These are phyloP conservation scores for Penicillium argentinense DNA, from an alignment of 495 filamentous ascomycete species.

Conservation along the genomic window DNA sequence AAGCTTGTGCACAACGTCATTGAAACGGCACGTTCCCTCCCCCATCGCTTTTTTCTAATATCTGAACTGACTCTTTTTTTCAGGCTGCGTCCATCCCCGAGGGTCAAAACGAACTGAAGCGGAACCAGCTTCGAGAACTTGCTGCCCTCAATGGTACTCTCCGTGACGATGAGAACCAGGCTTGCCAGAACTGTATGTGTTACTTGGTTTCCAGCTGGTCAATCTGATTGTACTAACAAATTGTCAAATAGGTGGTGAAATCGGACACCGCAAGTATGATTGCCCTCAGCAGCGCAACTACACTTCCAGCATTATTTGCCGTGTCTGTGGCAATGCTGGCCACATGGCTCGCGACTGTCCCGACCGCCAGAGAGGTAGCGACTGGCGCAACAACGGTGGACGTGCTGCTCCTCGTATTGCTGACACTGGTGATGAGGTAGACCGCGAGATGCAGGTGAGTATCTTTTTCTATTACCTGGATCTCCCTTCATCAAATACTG, in stretches of 20 bases:
- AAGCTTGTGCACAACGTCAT: conserved; percentile 96
- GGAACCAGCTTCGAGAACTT: conserved; percentile 95
- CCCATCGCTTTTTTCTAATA: not conserved
- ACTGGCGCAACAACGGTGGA: conserved; percentile 76
- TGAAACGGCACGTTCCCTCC: conserved; percentile 75
- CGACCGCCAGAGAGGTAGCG: conserved; percentile 82
- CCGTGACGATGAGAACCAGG: conserved; percentile 98
- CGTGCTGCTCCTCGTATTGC: conserved; percentile 59
- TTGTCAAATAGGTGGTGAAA: conserved; percentile 71
- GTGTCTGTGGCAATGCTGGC: conserved; percentile 92
- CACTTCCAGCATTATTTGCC: conserved; percentile 98
- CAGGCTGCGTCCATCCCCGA: conserved; percentile 98
- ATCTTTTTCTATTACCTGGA: conserved; percentile 4
- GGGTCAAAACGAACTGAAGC: conserved; percentile 96
- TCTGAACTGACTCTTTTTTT: not conserved
- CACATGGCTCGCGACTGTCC: conserved; percentile 95
- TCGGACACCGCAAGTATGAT: conserved; percentile 98
- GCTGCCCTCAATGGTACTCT: conserved; percentile 97
- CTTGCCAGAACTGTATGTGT: conserved; percentile 91
- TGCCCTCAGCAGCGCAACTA: conserved; percentile 97
- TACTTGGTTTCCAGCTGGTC: not conserved
- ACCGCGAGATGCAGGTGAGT: conserved; percentile 90
- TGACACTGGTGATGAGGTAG: conserved; percentile 78
- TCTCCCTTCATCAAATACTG: conserved; percentile 21
- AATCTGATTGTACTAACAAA: conserved; percentile 11